phyloP scores from a whole-genome alignment of 2,329 filamentous ascomycete species.

The Pseudogymnoascus destructans region DNA sequence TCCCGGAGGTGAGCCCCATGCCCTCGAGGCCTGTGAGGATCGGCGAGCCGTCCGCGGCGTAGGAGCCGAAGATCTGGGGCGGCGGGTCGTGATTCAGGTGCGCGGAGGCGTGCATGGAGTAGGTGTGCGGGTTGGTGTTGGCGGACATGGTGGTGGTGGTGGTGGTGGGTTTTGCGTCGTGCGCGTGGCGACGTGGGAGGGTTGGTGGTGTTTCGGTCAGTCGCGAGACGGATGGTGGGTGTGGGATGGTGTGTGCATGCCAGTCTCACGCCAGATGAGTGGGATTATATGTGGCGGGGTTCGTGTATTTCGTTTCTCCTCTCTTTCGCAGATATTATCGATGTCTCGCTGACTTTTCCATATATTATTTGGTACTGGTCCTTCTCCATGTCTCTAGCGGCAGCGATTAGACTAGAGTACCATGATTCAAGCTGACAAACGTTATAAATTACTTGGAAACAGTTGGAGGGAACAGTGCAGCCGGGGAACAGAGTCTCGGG shows the following conservation, averaged over 20 bases:
- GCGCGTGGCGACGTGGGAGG: not conserved
- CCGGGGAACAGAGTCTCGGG: not conserved
- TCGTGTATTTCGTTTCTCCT: not conserved
- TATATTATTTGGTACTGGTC: not conserved
- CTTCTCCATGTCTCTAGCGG: not conserved
- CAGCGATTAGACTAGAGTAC: not conserved
- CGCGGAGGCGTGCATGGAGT: not conserved
- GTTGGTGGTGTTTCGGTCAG: not conserved
- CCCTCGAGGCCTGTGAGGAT: constrained; percentile 36
- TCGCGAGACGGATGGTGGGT: not conserved
- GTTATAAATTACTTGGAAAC: not conserved
- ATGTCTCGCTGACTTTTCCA: not conserved
- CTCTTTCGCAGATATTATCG: not conserved
- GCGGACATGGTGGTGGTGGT: not conserved
- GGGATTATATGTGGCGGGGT: not conserved
- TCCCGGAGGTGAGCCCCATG: constrained; percentile 36
- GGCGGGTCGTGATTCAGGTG: constrained; percentile 48
- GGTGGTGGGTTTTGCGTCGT: not conserved
- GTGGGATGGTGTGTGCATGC: not conserved
- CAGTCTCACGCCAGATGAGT: not conserved
- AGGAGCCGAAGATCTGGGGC: constrained; percentile 56
- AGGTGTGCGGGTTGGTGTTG: not conserved
- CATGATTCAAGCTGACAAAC: not conserved
- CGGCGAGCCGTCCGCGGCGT: constrained; percentile 45
- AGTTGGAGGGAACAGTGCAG: not conserved